Conservation (phyloP, 2,329 filamentous ascomycete genomes). For the Eutypa lata region DNA sequence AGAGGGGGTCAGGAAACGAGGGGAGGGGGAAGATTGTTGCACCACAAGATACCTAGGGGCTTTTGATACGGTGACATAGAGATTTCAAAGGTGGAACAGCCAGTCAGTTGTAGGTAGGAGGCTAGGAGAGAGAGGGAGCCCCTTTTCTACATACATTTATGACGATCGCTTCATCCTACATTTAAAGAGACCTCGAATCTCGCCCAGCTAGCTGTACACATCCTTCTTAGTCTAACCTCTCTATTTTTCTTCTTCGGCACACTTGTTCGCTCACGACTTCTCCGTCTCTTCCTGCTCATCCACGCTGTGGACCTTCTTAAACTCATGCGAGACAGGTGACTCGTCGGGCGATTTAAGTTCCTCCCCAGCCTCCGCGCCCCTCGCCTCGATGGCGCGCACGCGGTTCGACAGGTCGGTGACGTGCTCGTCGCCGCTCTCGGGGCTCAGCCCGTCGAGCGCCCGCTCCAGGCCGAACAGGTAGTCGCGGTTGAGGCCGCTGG, state of each 20-base stretch:
- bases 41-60: neutral
- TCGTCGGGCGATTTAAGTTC: slow-evolving; percentile 4
- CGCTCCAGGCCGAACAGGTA: slow-evolving; percentile 80
- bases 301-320: slow-evolving; percentile 44
- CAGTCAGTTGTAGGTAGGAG: too few relatives aligned
- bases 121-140: too few relatives aligned
- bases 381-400: slow-evolving; percentile 60
- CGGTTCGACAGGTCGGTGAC: slow-evolving; percentile 76
- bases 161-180: slow-evolving; percentile 10
- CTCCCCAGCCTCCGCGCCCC: slow-evolving; percentile 11
- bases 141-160: slow-evolving; percentile 20
- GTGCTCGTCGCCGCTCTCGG: slow-evolving; percentile 78
- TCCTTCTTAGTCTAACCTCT: neutral
- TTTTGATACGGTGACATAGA: too few relatives aligned
- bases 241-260: neutral
- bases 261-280: slow-evolving; percentile 15
- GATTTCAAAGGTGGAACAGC: too few relatives aligned
- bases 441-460: slow-evolving; percentile 68
- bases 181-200: too few relatives aligned
- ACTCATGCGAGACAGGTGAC: slow-evolving; percentile 32
- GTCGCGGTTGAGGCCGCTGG: slow-evolving; percentile 86
- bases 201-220: too few relatives aligned
- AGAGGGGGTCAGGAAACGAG: neutral
- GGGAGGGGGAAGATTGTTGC: neutral
- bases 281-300: slow-evolving; percentile 57